Evolutionary conservation across 768 basidiomycete species (phyloP).

Genomic region (Coprinopsis sp.): DNA sequence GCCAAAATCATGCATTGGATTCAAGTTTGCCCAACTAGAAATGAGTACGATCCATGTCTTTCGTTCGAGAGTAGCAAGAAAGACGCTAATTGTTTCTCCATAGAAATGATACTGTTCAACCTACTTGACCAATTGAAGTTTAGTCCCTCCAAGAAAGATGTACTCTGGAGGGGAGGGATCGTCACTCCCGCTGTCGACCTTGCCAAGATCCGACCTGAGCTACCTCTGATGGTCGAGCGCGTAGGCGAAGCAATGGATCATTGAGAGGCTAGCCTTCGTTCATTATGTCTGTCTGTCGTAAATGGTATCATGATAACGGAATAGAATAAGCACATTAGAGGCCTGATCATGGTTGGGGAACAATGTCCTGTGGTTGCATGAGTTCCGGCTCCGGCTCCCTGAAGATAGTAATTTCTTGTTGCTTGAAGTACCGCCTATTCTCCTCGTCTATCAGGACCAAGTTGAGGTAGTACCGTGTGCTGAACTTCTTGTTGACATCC

Average conservation of each 20-base stretch:
- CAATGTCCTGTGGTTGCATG: neutral
- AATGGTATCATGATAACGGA: neutral
- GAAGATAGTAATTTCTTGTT: conserved; percentile 52
- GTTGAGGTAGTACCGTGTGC: conserved; percentile 94
- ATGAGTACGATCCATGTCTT: neutral
- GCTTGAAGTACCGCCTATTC: conserved; percentile 96
- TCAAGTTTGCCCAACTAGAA: conserved; percentile 52
- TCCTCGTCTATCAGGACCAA: conserved; percentile 97
- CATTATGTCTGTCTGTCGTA: too few relatives aligned
- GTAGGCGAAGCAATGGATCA: too few relatives aligned
- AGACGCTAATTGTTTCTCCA: too few relatives aligned
- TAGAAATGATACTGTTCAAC: too few relatives aligned
- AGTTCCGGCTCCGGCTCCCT: conserved; percentile 10
- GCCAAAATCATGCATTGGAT: conserved; percentile 24
- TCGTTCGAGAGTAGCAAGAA: too few relatives aligned
- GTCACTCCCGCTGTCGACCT: too few relatives aligned
- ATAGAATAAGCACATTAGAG: neutral
- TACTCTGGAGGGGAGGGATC: too few relatives aligned
- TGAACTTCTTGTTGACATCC: conserved; percentile 99
- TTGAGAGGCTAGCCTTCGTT: too few relatives aligned
- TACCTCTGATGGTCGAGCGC: too few relatives aligned
- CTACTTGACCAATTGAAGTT: too few relatives aligned
- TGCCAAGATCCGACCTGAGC: too few relatives aligned
- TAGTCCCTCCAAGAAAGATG: too few relatives aligned
- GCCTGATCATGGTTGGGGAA: neutral